phyloP scores from a whole-genome alignment of 139 green algal species.

The Pleodorina starrii region DNA sequence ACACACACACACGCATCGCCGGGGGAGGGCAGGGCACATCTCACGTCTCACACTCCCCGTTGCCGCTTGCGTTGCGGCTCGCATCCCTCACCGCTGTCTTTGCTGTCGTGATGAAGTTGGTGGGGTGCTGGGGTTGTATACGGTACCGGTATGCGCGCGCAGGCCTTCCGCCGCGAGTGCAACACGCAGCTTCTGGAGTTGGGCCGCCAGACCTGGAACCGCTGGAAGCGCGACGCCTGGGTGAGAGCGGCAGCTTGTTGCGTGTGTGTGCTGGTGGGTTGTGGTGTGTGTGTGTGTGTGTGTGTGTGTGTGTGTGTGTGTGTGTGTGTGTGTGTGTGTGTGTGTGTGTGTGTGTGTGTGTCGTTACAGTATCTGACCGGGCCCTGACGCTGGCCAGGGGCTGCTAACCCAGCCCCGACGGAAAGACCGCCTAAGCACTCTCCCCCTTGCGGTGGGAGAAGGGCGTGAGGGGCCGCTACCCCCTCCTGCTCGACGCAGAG shows the following conservation, averaged over 20 bases:
- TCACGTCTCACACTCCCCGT: neutral
- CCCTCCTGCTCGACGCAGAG: no score
- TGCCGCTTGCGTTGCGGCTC: neutral
- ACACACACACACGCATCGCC: no score
- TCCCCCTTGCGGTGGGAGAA: no score
- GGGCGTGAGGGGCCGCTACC: no score
- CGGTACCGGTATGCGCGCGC: neutral
- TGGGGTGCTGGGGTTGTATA: neutral
- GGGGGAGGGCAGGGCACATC: no score
- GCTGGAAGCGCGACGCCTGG: conserved; percentile 19
- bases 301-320: neutral
- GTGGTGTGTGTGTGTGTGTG: neutral
- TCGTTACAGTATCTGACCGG: neutral
- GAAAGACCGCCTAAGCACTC: no score
- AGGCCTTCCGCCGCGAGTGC: neutral
- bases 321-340: neutral
- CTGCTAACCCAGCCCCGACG: neutral
- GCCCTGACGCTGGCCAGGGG: no score
- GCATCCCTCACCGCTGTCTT: neutral
- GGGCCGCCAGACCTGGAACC: neutral
- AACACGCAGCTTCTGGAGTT: conserved; percentile 12
- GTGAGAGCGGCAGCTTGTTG: neutral
- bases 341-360: neutral
- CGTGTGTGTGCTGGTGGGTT: neutral
- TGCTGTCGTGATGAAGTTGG: neutral